phyloP scores from a whole-genome alignment of 345 rosid species.

The Psidium friedrichsthalianum region DNA sequence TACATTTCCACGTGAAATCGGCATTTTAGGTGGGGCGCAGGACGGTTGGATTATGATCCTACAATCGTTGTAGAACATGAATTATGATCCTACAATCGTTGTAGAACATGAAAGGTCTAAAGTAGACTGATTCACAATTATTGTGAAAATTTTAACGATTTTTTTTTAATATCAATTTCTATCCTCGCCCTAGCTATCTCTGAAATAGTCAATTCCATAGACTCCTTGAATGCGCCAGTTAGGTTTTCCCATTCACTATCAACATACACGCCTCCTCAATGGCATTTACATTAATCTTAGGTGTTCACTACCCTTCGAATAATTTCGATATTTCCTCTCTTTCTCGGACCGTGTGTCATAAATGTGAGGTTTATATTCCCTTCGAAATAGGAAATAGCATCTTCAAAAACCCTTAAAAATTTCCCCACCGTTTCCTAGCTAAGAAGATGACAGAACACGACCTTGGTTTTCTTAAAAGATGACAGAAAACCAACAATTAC shows the following conservation, averaged over 20 bases:
- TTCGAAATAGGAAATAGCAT: neutral
- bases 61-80: neutral
- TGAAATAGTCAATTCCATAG: neutral
- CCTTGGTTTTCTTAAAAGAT: neutral
- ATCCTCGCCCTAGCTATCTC: neutral
- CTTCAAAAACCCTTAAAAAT: neutral
- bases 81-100: neutral
- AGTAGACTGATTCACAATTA: neutral
- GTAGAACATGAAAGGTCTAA: neutral
- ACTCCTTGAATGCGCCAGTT: neutral
- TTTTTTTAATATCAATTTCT: neutral
- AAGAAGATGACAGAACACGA: neutral
- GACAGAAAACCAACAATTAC: too few relatives aligned
- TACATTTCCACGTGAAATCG: neutral
- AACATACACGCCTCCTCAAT: neutral
- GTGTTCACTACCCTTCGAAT: neutral
- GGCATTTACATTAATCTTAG: neutral
- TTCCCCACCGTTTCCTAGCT: neutral
- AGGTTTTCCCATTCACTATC: neutral
- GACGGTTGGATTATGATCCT: neutral
- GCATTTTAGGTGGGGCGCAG: neutral
- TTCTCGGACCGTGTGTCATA: accelerated
- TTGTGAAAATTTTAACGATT: neutral
- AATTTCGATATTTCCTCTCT: neutral
- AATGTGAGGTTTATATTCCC: neutral